phyloP scores from a whole-genome alignment of 108 stramenopile genomes.

The Craspedostauros australis region DNA sequence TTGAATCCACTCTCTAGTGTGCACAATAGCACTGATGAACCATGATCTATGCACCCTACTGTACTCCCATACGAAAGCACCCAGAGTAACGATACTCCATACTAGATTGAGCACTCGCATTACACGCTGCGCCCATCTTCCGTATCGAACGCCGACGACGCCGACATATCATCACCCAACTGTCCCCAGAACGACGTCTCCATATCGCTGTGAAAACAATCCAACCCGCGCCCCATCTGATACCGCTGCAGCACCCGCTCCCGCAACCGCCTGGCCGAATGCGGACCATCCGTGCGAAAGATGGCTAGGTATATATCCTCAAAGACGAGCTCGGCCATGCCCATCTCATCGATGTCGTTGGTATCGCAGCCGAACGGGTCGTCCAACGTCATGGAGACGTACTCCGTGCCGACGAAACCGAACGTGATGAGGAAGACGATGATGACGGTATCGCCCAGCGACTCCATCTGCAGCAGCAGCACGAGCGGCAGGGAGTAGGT shows the following conservation, averaged over 20 bases:
- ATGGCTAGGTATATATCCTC: slow-evolving; percentile 36
- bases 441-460: slow-evolving; percentile 5
- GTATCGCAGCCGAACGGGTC: slow-evolving; percentile 39
- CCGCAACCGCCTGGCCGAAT: slow-evolving; percentile 25
- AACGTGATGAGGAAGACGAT: slow-evolving; percentile 27
- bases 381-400: slow-evolving; percentile 30
- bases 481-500: slow-evolving; percentile 23
- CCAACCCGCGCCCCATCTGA: slow-evolving; percentile 9
- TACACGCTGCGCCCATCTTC: too few relatives aligned
- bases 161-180: too few relatives aligned
- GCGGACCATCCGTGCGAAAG: slow-evolving; percentile 25
- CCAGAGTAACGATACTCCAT: too few relatives aligned
- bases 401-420: slow-evolving; percentile 35
- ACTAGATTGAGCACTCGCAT: too few relatives aligned
- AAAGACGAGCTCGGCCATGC: slow-evolving; percentile 17
- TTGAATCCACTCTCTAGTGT: too few relatives aligned
- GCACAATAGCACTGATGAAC: too few relatives aligned
- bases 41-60: too few relatives aligned
- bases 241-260: slow-evolving; percentile 2
- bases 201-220: slow-evolving; percentile 7
- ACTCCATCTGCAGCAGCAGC: neutral
- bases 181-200: too few relatives aligned
- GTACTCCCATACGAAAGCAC: too few relatives aligned
- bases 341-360: slow-evolving; percentile 22
- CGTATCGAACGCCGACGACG: too few relatives aligned